Evolutionary conservation across 2,329 filamentous ascomycete species (phyloP), one percentile per base, ranked within the genome.

Genomic region (Penicillium concentricum): DNA sequence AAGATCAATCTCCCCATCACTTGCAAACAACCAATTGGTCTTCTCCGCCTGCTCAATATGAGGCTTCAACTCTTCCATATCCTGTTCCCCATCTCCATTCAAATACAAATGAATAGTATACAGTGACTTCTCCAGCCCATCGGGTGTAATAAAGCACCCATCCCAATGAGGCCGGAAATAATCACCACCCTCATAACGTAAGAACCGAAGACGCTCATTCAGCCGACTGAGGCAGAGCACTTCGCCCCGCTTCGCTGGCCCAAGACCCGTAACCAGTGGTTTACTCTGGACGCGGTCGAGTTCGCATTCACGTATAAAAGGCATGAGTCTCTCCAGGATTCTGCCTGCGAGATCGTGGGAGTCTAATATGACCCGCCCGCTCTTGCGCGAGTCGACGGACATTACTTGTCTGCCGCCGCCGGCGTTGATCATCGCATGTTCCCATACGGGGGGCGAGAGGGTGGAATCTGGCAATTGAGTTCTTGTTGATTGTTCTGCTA

Each of bases 331-430:
- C 39, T 75, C 77, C 81, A 88, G 87, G 0, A 94, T 65, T 22
- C 84, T 82, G 24, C 83, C 79, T 0, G 84, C 86, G 1, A 93
- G 62, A 1, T 83, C 82, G 47, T 80, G 77, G 15, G 82, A 74
- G 67, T 94, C 89, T 83, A 86, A 90, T 63, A 94, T 87, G 61
- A 93, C 90, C 3, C 90, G 82, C n/a, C 87, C 87, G 65, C 87
- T 87, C 59, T 89, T 87, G 16, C 90, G 81, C 47, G 84, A 84
- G 9, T 84, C 80, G 1, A 81, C 77, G 4, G 80, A 74, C 41
- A 86, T 71, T 3, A 78, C 72, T 72, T 93, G 86, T 55, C 70
- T 76, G 3, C 88, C 88, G 5, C 72, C 72, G 5, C 88, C 88
- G 24, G 84, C 71, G 68, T 88, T 88, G 56, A 92, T 80, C 71